Base-by-base conservation (phyloP, 2,329 filamentous ascomycete species). In the Paecilomyces formosus region DNA sequence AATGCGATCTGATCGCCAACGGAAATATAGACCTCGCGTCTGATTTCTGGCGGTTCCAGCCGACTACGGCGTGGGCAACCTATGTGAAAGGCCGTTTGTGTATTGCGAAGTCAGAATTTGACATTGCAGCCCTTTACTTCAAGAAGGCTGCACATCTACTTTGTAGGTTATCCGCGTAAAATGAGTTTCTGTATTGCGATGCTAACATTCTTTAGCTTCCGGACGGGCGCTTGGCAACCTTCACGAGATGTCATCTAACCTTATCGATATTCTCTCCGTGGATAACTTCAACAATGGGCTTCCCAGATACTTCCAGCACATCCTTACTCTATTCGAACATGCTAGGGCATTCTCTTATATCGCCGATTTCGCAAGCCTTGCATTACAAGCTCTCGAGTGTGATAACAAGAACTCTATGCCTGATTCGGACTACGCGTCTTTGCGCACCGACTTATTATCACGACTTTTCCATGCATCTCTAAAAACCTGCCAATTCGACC, bases 61-160 rank as follows among this genome's bases (percentile, higher is more conserved):
- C 81, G 7, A 77, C 76, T 53, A 81, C 79, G 1, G 76, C 80
- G 30, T 88, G 85, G 85, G 78, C 82, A 13, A 81, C 78, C 5
- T 99, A 99, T 69, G 82, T 97, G 3, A 90, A 92, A 72, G 94
- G 89, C 2, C 87, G 94, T 30, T 81, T 96, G 54, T 83, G 85
- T 63, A 78, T 97, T 33, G 85, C 87, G 4, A 82, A 88, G 62
- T 88, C 87, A 57, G 88, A 96, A 68, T 87, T 87, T 70, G 83
- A 85, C 59, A 80, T 84, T 45, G 93, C 94, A 57, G 84, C 90
- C 28, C 78, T 84, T 28, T 84, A 85, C 68, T 97, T 99, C 74
- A 87, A 86, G 64, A 93, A 88, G 70, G 90, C 92, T 60, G 90
- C 91, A 21, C 88, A 90, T 66, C 87, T 88, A 58, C 85, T 96